phyloP scores from a whole-genome alignment of 2,329 filamentous ascomycete genomes.

The Didymella pinodella region DNA sequence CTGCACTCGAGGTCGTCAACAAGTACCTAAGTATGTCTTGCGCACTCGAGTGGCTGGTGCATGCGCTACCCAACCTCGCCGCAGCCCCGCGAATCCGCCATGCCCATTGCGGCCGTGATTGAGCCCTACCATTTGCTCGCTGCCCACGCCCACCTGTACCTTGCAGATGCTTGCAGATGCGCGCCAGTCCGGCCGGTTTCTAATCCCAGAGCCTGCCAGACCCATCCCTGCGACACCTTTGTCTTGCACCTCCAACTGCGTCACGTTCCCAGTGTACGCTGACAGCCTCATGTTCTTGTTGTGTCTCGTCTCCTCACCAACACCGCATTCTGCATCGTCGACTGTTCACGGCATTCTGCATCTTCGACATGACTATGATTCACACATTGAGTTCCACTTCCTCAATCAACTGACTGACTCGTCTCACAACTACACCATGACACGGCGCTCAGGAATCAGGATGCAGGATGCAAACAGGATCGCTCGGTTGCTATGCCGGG shows the following conservation, averaged over 20 bases:
- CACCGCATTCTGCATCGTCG: background rate
- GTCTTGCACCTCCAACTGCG: background rate
- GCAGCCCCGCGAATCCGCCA: constrained; percentile 15
- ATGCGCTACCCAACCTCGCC: constrained; percentile 19
- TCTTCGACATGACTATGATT: background rate
- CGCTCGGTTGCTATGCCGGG: constrained; percentile 2
- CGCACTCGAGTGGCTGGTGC: constrained; percentile 12
- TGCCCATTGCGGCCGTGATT: background rate
- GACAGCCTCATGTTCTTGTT: background rate
- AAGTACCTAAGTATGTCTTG: constrained; percentile 5
- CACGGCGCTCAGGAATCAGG: constrained; percentile 2
- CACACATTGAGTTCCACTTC: background rate
- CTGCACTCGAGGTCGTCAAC: no score
- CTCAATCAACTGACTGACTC: background rate
- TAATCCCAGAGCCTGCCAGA: background rate
- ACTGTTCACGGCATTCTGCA: background rate
- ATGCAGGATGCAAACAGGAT: no score
- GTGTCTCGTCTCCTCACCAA: constrained; percentile 9
- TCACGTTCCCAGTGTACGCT: background rate
- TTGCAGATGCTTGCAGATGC: constrained; percentile 5
- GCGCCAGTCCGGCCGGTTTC: constrained; percentile 16
- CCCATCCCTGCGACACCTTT: constrained; percentile 8
- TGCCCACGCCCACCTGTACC: constrained; percentile 4
- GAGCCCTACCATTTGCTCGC: background rate
- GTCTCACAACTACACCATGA: background rate